Evolutionary conservation across 352 stramenopile genomes (phyloP).

Genomic region (Phytophthora quininea): DNA sequence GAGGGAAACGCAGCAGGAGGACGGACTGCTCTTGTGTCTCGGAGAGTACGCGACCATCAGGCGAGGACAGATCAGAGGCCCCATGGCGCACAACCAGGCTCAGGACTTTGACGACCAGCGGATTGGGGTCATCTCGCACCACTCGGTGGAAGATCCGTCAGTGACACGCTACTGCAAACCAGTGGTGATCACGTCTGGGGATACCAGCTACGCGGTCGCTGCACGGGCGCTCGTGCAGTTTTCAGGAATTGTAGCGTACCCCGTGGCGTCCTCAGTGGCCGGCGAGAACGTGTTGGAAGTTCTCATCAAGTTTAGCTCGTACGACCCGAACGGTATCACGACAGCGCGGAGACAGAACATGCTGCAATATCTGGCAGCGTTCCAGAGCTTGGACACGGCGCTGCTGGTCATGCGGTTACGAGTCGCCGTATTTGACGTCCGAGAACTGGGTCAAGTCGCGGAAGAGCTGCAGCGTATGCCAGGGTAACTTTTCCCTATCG

Average conservation of each 20-base stretch:
- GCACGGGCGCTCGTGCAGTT: slow-evolving; percentile 61
- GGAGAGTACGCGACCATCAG: slow-evolving; percentile 73
- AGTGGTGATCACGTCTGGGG: slow-evolving; percentile 35
- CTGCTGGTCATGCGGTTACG: slow-evolving; percentile 68
- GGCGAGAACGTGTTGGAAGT: slow-evolving; percentile 60
- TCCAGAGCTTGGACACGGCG: slow-evolving; percentile 53
- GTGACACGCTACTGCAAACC: slow-evolving; percentile 67
- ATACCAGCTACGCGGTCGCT: slow-evolving; percentile 38
- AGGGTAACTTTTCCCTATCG: slow-evolving; percentile 62
- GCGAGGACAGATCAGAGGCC: slow-evolving; percentile 39
- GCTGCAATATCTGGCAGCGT: slow-evolving; percentile 53
- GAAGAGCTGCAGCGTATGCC: slow-evolving; percentile 66
- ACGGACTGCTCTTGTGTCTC: slow-evolving; percentile 55
- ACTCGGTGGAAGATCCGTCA: slow-evolving; percentile 71
- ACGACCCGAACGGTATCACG: slow-evolving; percentile 54
- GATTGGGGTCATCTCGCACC: slow-evolving; percentile 68
- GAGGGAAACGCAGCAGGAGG: slow-evolving; percentile 24
- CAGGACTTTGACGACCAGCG: slow-evolving; percentile 54
- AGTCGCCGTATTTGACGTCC: slow-evolving; percentile 58
- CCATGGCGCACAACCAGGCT: slow-evolving; percentile 32
- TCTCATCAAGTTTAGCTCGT: slow-evolving; percentile 70
- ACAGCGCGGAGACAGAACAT: slow-evolving; percentile 48
- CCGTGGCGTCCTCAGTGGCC: slow-evolving; percentile 41
- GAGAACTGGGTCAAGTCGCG: slow-evolving; percentile 64
- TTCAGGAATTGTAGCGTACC: slow-evolving; percentile 69